These are phyloP conservation scores for Polymyxa betae DNA, from an alignment of 208 protist species.

Conservation along the genomic window DNA sequence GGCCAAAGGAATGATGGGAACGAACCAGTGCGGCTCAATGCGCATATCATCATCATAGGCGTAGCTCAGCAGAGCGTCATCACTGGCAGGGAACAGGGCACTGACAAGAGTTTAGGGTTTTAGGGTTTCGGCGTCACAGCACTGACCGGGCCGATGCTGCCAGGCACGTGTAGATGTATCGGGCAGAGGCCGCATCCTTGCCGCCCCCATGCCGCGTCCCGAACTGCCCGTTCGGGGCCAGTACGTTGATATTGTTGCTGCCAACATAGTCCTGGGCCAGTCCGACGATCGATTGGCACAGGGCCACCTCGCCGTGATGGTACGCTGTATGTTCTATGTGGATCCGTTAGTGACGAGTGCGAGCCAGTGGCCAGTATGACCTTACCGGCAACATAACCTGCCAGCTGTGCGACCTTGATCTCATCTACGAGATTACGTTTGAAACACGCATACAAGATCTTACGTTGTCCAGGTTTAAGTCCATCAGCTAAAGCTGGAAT, in stretches of 20 bases:
- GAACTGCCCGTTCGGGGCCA: conserved; percentile 97
- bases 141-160: conserved; percentile 81
- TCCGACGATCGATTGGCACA: conserved; percentile 95
- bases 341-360: not conserved
- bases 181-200: conserved; percentile 94
- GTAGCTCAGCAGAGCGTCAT: conserved; percentile 96
- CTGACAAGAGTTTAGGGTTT: too few species aligned
- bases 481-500: conserved; percentile 95
- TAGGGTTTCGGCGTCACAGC: too few species aligned
- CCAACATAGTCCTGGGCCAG: conserved; percentile 94
- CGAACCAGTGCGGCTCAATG: conserved; percentile 98
- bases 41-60: conserved; percentile 96
- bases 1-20: conserved; percentile 98
- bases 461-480: conserved; percentile 97
- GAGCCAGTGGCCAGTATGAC: not conserved
- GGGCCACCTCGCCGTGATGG: conserved; percentile 98
- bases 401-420: conserved; percentile 97
- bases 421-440: conserved; percentile 97
- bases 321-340: conserved; percentile 95
- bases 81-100: conserved; percentile 90
- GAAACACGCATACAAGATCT: conserved; percentile 99
- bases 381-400: conserved; percentile 92
- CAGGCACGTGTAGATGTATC: conserved; percentile 99
- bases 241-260: conserved; percentile 98
- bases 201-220: conserved; percentile 96